Base-by-base conservation (phyloP, 495 filamentous ascomycete genomes). In the Aspergillus indologenus region DNA sequence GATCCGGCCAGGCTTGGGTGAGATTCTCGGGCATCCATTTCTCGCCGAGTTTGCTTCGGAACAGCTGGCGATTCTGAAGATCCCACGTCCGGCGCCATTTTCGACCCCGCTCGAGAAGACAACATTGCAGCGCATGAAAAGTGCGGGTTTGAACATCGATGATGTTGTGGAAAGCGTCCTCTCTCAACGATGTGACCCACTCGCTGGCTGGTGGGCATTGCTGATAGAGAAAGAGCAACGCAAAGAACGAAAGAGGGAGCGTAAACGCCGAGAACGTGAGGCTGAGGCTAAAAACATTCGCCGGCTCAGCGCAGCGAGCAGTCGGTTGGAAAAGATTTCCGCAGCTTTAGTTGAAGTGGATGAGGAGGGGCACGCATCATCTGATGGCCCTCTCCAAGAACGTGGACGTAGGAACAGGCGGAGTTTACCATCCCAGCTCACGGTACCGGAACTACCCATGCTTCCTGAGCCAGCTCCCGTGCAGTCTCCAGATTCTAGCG, bases 161-260 rank as follows among this genome's bases (percentile, higher is more conserved):
- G 81, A 88, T 55, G 90, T 98, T 20, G 92, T 98, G 61, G 92
- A 96, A 65, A 91, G 96, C 62, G 94, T 98, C 22, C 77, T 96
- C 14, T 85, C 93, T 8, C 90, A 95, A 65, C 80, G 88, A 61
- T 98, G 95, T 66, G 92, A 98, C 70, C 80, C 83, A 11, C 75
- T 98, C 42, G 92, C 92, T 49, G 94, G 94, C 11, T 98, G 94
- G 94, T 98, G 94, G 94, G 89, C 90, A 18, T 73, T 98, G 22
- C 72, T 98, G 57, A 88, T 98, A 53, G 94, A 98, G 68, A 98
- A 98, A 70, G 94, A 98, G 67, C 89, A 95, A 70, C 84, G 92
- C 3, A 98, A 98, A 70, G 88, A 91, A 59, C 81, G 78, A 57
- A 85, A 92, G 59, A 80, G 90, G 61, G 92, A 98, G 62, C 83